Base-by-base conservation (phyloP, 2,329 filamentous ascomycete genomes). In the Coniella vitis region DNA sequence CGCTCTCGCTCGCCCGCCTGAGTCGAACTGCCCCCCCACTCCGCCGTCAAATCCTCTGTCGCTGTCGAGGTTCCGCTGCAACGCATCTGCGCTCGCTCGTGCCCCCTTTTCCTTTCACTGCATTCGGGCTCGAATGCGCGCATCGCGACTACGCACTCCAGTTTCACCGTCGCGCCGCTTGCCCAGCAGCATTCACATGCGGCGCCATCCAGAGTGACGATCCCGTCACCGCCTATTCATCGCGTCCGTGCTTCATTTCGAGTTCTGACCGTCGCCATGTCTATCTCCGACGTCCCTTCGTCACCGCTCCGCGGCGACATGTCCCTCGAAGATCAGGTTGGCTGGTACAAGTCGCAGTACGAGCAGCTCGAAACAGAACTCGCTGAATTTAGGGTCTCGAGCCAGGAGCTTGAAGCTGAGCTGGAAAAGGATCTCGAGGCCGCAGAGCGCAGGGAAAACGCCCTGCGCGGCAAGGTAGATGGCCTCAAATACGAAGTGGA, bases 281-380 rank as follows among this genome's bases (percentile, higher is more conserved):
- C 72, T 53, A 39, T 44, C 32, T 48, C 42, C 17, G 80, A 83
- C 61, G 73, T 74, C 57, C 79, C 79, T 5, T 84, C 81, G 5
- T 84, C 81, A 42, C 81, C 81, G 46, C 79, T 78, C 10, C 70
- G 69, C 61, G 76, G 74, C 60, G 66, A 70, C 45, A 66, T 78
- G 47, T 75, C 66, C 47, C 65, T 76, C 43, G 84, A 90, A 62
- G 87, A 93, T 62, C 86, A 90, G 54, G 75, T 98, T 45, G 78
- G 84, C 51, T 96, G 93, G 79, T 98, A 97, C 79, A 98, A 98
- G 74, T 71, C 82, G 47, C 91, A 97, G 66, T 97, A 97, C 71
- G 90, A 94, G 69, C 83, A 89, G 64, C 78, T 98, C 34, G 93
- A 96, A 69, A 75, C 83, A 46, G 93, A 98, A 67, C 80, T 98